Percentiles rank a stretch among this genome's conserved stretches.
Conservation (phyloP, 495 filamentous ascomycete genomes). For the Hypoxylon intermedium region DNA sequence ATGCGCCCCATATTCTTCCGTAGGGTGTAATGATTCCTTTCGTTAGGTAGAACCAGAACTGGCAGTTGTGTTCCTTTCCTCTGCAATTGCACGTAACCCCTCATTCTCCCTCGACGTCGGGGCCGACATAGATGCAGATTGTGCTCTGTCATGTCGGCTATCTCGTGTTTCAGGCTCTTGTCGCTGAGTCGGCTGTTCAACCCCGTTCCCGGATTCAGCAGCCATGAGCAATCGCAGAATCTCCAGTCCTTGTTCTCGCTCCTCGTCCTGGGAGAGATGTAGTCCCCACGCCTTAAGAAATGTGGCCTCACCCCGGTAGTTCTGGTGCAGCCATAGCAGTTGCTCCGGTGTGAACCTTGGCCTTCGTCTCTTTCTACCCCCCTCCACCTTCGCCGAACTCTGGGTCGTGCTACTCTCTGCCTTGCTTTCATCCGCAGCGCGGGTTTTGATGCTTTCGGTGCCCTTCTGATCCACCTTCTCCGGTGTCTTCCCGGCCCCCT, state of each 20-base stretch:
- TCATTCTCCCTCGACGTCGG: neutral
- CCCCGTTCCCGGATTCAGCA: constrained; percentile 28
- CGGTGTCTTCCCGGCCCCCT: neutral
- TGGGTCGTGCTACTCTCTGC: neutral
- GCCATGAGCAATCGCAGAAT: constrained; percentile 52
- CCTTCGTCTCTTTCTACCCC: neutral
- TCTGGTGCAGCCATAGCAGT: constrained; percentile 50
- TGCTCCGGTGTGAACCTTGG: constrained; percentile 36
- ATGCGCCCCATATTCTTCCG: too few relatives aligned
- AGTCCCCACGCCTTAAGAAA: constrained; percentile 54
- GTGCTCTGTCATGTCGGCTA: neutral
- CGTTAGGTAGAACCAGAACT: too few relatives aligned
- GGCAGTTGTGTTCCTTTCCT: neutral
- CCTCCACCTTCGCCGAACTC: neutral
- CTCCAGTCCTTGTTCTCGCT: constrained; percentile 43
- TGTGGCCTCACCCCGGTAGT: constrained; percentile 51
- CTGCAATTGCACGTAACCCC: constrained; percentile 4
- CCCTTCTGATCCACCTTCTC: neutral
- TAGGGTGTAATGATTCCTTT: too few relatives aligned
- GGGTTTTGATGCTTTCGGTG: neutral
- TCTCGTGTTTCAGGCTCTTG: neutral
- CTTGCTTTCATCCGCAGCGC: neutral
- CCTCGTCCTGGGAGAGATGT: constrained; percentile 38
- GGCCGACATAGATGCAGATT: too few relatives aligned
- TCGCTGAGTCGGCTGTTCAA: neutral